Evolutionary conservation across 2,329 filamentous ascomycete genomes (phyloP), one percentile per base, ranked within the genome.

Genomic region (Dryadomyces quercus-mongolicae): DNA sequence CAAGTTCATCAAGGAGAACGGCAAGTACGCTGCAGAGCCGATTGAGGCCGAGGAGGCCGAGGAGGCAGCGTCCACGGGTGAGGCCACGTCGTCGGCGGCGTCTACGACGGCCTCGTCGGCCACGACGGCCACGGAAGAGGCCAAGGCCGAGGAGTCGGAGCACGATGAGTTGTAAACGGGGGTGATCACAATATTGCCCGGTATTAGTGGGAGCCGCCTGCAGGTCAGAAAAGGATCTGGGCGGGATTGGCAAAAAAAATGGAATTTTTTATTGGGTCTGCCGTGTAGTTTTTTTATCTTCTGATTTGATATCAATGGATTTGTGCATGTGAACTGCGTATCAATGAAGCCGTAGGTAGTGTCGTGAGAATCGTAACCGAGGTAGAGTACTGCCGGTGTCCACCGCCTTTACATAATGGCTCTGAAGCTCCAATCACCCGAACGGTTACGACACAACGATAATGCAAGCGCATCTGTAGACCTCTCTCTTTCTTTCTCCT

Each of bases 1-100:
- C 66, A 80, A 85, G 65, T 98, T 98, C 76, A 81, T 98, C 71
- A 84, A 88, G 73, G 90, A 96, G 78, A 95, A 93, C 70, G 93
- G 93, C 72, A 93, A 90, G 73, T 81, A 94, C 79, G 83, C 86
- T 71, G 82, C 88, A 60, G 82, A 85, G 63, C 82, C 85, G 59
- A 71, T 75, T 54, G 73, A 76, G 18, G 71, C 74, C 63, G 70
- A 71, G 63, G 76, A 84, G 67, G 72, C 10, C 31, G 49, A 38
- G 25, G 72, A 69, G 57, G 43, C 4, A 2, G 45, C 40, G 34
- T n/a, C 44, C n/a, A n/a, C 43, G 3, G 20, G n/a, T 13, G 48
- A 15, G 36, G 13, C 34, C 1, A 10, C 20, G 10, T 12, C 10
- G 5, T 6, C 18, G 34, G 16, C 36, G 47, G 34, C 53, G 12